Conservation (phyloP, 148 eudicot species). For the Vaccinium myrtillus region DNA sequence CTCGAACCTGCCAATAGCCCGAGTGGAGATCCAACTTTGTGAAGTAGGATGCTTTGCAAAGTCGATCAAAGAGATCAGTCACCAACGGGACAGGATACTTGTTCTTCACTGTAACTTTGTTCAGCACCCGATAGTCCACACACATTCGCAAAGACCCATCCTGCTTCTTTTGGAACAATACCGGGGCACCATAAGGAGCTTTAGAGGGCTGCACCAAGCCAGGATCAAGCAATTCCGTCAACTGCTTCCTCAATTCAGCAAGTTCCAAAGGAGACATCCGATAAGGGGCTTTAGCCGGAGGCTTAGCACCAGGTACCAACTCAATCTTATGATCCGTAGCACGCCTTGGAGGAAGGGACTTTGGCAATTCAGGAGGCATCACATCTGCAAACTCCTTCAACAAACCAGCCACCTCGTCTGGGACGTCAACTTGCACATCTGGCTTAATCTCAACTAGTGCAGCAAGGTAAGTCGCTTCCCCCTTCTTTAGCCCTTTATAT, state of each 20-base stretch:
- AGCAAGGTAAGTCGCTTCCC: background rate
- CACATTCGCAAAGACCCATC: no score
- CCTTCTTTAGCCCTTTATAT: background rate
- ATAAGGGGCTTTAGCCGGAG: background rate
- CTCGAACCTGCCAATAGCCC: no score
- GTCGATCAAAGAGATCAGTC: no score
- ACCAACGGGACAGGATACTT: no score
- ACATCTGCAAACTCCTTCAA: background rate
- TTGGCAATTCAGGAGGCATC: background rate
- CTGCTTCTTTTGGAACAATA: no score
- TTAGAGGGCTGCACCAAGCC: no score
- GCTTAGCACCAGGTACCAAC: background rate
- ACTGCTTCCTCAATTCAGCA: background rate
- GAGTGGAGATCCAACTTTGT: no score
- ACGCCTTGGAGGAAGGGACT: background rate
- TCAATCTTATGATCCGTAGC: background rate
- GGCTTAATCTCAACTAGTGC: background rate
- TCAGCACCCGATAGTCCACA: no score
- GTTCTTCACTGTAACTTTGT: no score
- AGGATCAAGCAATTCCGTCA: no score
- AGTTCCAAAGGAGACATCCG: background rate
- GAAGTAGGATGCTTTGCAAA: no score
- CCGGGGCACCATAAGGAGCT: no score
- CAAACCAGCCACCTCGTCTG: background rate
- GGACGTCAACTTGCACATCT: background rate